Evolutionary conservation across 164 flowering plant species (phyloP), one percentile per base, ranked within the genome.

Genomic region (Piper betle): DNA sequence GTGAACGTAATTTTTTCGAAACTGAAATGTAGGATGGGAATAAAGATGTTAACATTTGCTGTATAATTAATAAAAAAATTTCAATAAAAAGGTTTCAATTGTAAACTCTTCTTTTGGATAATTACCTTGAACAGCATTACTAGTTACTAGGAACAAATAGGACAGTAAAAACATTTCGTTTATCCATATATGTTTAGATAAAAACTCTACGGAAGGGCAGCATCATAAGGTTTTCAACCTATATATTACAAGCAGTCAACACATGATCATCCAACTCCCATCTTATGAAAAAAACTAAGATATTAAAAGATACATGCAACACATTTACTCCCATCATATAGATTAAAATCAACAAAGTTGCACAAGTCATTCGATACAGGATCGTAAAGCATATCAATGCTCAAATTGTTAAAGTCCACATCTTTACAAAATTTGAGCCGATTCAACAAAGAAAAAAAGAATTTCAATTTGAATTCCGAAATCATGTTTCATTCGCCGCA

Each of bases 1-100:
- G 80, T 70, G 62, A 94, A 88, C 57, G 66, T 77, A 46, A 91
- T 79, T 77, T 79, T 88, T 25, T 91, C 96, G 74, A 94, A 94
- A 11, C 98, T 92, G 86, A 68, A 72, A 67, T 60, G 10, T 25
- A 10, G 50, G 50, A 46, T 8, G 3, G 50, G 50, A 15, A 10
- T 46, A 46, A 42, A 11, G 46, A 6, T 6, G 15, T 6, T 46
- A 10, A 10, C 50, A 6, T 46, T 15, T 46, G 33, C 33, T 2
- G 15, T 10, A 0, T 9, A 46, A 1, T 9, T 2, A 15, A 46
- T 2, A 3, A 10, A 46, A 46, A 10, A 46, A 5, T 6, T 43
- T 6, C 10, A 46, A 46, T 6, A 46, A 5, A 46, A 46, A 46
- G 46, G 0, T 46, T 1, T 15, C 10, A 46, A 46, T 10, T 12